These are phyloP conservation scores for Eleusine coracana DNA, from an alignment of 176 grass and related monocot species.

Conservation along the genomic window DNA sequence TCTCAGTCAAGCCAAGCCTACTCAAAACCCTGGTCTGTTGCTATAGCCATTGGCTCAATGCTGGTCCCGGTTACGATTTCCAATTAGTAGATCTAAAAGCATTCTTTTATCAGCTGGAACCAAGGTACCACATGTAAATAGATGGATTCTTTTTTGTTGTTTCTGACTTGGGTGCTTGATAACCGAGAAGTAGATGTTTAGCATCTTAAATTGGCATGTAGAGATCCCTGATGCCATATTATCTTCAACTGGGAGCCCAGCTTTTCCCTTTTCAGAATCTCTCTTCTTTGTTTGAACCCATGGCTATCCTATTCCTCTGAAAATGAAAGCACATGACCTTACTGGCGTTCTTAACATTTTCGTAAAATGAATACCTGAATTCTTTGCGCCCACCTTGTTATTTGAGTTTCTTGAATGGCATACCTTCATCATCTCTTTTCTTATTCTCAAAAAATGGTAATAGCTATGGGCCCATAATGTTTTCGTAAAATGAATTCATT, in stretches of 20 bases:
- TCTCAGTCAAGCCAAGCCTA: conserved; percentile 28
- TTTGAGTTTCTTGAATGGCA: not conserved
- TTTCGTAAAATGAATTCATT: not conserved
- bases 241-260: not conserved
- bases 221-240: not conserved
- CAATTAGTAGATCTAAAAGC: not conserved
- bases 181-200: not conserved
- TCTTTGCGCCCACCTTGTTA: not conserved
- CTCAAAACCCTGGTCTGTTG: conserved; percentile 37
- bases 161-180: conserved; percentile 12
- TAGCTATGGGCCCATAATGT: not conserved
- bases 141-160: not conserved
- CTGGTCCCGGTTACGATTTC: conserved; percentile 46
- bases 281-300: not conserved
- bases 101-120: conserved; percentile 2
- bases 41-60: conserved; percentile 63
- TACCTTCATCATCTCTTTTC: not conserved
- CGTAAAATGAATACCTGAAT: not conserved
- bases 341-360: not conserved
- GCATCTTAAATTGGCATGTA: conserved; percentile 12
- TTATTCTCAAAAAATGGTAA: not conserved
- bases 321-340: not conserved
- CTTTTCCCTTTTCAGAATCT: not conserved
- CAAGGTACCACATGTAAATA: conserved; percentile 13
- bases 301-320: not conserved